phyloP scores from a whole-genome alignment of 2,329 filamentous ascomycete genomes.

The Chrysosporium keratinophilum region DNA sequence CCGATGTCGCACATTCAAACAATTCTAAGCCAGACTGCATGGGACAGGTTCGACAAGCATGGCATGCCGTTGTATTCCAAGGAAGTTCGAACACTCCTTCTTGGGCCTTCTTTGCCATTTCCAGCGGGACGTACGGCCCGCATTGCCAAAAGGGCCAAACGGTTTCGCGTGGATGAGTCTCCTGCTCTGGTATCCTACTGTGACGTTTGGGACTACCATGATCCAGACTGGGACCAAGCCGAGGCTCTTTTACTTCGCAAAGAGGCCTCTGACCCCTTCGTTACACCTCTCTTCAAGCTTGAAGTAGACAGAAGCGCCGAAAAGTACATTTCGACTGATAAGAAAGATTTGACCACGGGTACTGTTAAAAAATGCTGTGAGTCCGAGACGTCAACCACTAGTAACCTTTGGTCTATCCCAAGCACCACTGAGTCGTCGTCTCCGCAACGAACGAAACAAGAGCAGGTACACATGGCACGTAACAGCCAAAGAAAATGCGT shows the following conservation, averaged over 20 bases:
- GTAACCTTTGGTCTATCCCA: slow-evolving; percentile 1
- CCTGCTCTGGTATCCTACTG: neutral
- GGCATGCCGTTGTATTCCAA: slow-evolving; percentile 3
- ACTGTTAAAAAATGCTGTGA: neutral
- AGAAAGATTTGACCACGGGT: neutral
- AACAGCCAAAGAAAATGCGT: slow-evolving; percentile 3
- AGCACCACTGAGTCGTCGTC: neutral
- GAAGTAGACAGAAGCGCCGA: neutral
- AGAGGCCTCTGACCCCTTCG: neutral
- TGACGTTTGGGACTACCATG: slow-evolving; percentile 11
- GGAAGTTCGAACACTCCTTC: neutral
- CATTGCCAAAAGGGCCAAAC: slow-evolving; percentile 5
- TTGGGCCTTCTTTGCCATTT: slow-evolving; percentile 8
- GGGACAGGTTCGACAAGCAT: slow-evolving; percentile 4
- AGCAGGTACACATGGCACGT: neutral
- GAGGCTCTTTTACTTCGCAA: neutral
- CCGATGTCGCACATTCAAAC: slow-evolving; percentile 11
- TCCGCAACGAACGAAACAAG: neutral
- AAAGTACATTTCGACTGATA: neutral
- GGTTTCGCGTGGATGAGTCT: slow-evolving; percentile 4
- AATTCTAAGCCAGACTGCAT: slow-evolving; percentile 4
- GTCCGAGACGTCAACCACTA: neutral
- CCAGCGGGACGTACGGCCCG: slow-evolving; percentile 9
- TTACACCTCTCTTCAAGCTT: neutral
- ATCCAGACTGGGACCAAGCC: slow-evolving; percentile 8